These are phyloP conservation scores for Aspergillus luchuensis DNA, from an alignment of 2,329 filamentous ascomycete genomes.

Conservation along the genomic window DNA sequence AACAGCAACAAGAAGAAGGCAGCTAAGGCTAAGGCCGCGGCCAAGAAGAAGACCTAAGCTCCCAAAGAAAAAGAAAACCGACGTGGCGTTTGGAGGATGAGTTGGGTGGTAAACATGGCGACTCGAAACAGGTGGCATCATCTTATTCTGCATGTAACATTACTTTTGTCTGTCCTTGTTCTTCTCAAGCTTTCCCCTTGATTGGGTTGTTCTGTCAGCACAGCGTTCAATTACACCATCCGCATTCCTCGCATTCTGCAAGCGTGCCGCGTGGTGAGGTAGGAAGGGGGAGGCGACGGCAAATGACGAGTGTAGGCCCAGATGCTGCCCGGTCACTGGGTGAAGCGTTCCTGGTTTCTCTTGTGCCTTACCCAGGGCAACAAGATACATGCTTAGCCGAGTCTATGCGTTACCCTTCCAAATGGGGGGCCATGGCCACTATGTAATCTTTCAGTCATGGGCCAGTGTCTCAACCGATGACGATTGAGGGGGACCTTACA, in stretches of 20 bases:
- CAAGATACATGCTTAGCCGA: neutral
- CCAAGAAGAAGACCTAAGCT: conserved; percentile 79
- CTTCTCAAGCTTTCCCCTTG: neutral
- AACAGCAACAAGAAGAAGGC: conserved; percentile 97
- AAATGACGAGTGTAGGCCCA: neutral
- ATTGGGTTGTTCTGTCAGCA: neutral
- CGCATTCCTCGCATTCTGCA: conserved; percentile 8
- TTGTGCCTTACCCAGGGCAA: neutral
- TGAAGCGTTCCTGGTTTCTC: conserved; percentile 6
- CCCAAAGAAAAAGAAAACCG: neutral
- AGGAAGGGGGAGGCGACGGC: neutral
- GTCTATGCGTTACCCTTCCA: neutral
- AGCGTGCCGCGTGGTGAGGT: conserved; percentile 6
- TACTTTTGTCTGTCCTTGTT: neutral
- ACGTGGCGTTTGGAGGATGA: neutral
- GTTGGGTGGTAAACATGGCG: conserved; percentile 2
- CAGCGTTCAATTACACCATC: conserved; percentile 3
- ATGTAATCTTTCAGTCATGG: conserved; percentile 19
- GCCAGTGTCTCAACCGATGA: neutral
- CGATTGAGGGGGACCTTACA: conserved; percentile 16
- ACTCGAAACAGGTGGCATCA: conserved; percentile 8
- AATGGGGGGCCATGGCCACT: neutral
- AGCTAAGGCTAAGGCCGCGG: conserved; percentile 81
- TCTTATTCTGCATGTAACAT: conserved; percentile 7
- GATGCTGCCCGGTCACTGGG: conserved; percentile 5